Evolutionary conservation across 306 rosid genomes (phyloP), one percentile per base, ranked within the genome.

Genomic region (cucumber (Cucumis sativus)): DNA sequence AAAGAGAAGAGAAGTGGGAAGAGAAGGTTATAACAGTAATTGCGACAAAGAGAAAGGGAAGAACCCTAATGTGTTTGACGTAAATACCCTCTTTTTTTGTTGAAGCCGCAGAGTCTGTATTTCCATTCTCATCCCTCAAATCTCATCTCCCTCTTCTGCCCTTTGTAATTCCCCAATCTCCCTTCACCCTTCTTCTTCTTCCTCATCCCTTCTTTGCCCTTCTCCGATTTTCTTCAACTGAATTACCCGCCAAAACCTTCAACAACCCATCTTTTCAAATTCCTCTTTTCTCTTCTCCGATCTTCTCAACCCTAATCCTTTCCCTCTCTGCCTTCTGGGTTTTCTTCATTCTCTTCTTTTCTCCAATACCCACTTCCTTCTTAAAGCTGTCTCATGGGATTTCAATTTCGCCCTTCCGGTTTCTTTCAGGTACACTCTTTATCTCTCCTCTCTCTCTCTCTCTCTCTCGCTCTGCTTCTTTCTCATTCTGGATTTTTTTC

Each of bases 41-140:
- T 89, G 43, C 40, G 0, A 1, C 8, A 77, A 79, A 20, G 25
- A 58, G 77, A 77, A 25, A 58, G 28, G 54, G 17, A 72, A 71
- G 75, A 79, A 65, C 60, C 75, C 61, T 69, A 61, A 87, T 37
- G 66, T 56, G 62, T 88, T 77, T 89, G 97, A 90, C 97, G 89
- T 87, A 93, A 91, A 93, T 93, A 79, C 98, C 98, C 98, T 80
- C 84, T 84, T 80, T 85, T 43, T 74, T 74, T 40, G 76, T 67
- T 78, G 81, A n/a, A 58, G 78, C 82, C 89, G 74, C 81, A 79
- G 41, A 76, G 77, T 82, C 94, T 83, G 90, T 80, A 90, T 82
- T 93, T 90, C 96, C 97, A 63, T 86, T 93, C 85, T 81, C 88
- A 91, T 76, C 96, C 96, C 92, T 93, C 78, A 74, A 74, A 82